These are phyloP conservation scores for Panicum hallii DNA, from an alignment of 202 grass and related monocot genomes.

Conservation along the genomic window DNA sequence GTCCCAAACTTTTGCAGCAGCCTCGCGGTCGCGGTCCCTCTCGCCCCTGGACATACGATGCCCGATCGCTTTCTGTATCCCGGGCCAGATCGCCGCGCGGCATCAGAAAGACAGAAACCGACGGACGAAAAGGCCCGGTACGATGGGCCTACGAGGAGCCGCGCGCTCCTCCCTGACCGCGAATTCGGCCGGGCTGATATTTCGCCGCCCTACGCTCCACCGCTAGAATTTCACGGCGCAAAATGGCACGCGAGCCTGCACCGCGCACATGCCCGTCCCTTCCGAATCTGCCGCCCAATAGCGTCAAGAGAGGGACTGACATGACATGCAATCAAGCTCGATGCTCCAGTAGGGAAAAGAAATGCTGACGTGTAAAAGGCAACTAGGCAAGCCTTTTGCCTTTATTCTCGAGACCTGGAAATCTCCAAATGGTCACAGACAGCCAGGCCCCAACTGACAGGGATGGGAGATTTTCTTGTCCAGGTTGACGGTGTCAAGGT, in stretches of 20 bases:
- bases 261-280: slow-evolving; percentile 9
- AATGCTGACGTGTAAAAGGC: not conserved
- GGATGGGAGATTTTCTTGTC: not conserved
- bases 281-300: not conserved
- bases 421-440: not conserved
- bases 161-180: slow-evolving; percentile 8
- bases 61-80: not conserved
- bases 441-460: not conserved
- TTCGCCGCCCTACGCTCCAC: not conserved
- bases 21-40: not conserved
- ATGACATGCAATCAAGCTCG: not conserved
- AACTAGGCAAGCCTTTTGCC: not conserved
- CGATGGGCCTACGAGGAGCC: not conserved
- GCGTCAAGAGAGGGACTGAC: not conserved
- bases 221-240: not conserved
- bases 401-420: not conserved
- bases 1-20: slow-evolving; percentile 5
- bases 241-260: slow-evolving; percentile 21
- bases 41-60: not conserved
- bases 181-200: slow-evolving; percentile 2
- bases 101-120: not conserved
- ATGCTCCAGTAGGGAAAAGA: not conserved
- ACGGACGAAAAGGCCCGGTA: slow-evolving; percentile 18
- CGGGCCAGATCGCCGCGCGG: not conserved
- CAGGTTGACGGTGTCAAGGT: not conserved